Base-by-base conservation (phyloP, 2,329 filamentous ascomycete genomes). In the Ophiostoma pallidulum region DNA sequence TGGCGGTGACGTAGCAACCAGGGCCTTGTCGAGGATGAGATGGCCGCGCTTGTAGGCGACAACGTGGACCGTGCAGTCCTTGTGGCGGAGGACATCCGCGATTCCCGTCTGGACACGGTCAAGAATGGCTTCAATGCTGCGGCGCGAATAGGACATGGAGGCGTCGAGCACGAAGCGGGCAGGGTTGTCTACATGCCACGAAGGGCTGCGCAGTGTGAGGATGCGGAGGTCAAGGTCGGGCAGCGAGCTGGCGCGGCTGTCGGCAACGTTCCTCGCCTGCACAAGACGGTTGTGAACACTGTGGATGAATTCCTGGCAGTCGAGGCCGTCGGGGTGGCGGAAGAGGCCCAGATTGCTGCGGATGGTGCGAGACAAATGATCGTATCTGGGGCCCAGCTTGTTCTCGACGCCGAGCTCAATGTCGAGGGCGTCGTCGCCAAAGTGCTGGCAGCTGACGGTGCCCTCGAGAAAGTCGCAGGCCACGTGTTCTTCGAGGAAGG, bases 21-120 rank as follows among this genome's bases (percentile, higher is more conserved):
- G 60, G 5, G 66, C 67, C 53, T 72, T 72, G 57, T 74, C 68
- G n/a, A 74, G 51, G 13, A 77, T 65, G 19, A 74, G 65, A 48
- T 77, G 74, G 0, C 74, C 74, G 37, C 73, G 67, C 56, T 77
- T 77, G 53, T 72, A 64, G 7, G 70, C 68, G 3, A 64, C 67
- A 57, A 77, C 61, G 19, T 66, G 70, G 43, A 75, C 63, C 5
- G 68, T 65, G 33, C 68, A 64, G 20, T 72, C 68, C 48, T 71
- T 67, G 20, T 69, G 67, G 41, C 67, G 65, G 20, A 77, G 62
- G 6, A 72, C 65, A 45, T 74, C 68, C 16, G 66, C 63, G 7
- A 77, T 66, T 4, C 73, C 71, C 2, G 71, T 69, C 54, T 75
- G 70, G 18, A 77, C 60, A 32, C 74, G 67, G 47, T 75, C 71